Percentiles rank a stretch among this genome's conserved stretches.
These are phyloP conservation scores for Chalciporus pseudorubinellus DNA, from an alignment of 768 basidiomycete species.

Conservation along the genomic window DNA sequence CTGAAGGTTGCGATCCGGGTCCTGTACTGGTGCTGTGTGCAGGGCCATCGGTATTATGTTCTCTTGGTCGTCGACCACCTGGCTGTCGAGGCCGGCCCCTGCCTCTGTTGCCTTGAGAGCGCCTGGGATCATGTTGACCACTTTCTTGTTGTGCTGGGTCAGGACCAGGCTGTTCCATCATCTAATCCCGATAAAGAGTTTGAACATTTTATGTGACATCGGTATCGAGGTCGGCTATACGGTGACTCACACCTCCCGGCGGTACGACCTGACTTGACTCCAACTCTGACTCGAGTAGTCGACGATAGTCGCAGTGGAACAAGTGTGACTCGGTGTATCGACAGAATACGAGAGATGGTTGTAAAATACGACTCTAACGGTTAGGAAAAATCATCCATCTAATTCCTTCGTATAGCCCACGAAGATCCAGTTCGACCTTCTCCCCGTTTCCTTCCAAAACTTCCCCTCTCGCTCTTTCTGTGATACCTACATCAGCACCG, in stretches of 20 bases:
- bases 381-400: conserved; percentile 52
- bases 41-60: background rate
- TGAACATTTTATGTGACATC: no score
- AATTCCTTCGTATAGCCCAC: conserved; percentile 42
- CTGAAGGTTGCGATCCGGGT: background rate
- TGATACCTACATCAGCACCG: conserved; percentile 10
- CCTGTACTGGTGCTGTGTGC: background rate
- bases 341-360: no score
- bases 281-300: no score
- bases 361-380: conserved; percentile 24
- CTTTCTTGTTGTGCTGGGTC: background rate
- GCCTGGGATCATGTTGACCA: background rate
- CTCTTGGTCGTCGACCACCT: background rate
- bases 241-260: conserved; percentile 4
- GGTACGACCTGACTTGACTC: background rate
- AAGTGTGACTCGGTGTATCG: no score
- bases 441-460: conserved; percentile 17
- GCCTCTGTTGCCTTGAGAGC: conserved; percentile 2
- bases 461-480: conserved; percentile 20
- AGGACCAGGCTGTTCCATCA: conserved; percentile 11
- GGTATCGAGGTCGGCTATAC: no score
- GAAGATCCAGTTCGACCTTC: conserved; percentile 13
- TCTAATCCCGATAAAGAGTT: background rate
- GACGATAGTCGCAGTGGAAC: no score
- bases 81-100: conserved; percentile 1